Base-by-base conservation (phyloP, 805 yeast genomes). In the Metschnikowia proteae region DNA sequence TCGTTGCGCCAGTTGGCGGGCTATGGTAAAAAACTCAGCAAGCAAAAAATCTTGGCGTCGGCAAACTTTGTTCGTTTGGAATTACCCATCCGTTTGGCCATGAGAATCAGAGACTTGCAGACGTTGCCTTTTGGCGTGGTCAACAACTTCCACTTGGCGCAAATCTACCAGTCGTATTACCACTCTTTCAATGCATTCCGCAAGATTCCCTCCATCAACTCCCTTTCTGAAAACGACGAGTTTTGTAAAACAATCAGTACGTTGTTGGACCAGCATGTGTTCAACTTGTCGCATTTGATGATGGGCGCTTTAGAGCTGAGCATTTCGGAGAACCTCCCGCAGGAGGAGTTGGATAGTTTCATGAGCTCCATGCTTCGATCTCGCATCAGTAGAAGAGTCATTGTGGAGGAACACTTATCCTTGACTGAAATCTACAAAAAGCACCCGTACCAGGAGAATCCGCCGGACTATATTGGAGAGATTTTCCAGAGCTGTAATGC, bases 261-360 rank as follows among this genome's bases (percentile, higher is more conserved):
- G 30, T 78, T 90, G 53, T 70, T 92, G 56, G 89, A 85, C 64
- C 86, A 83, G 59, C 96, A 92, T 67, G 76, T 89, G 43, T 71
- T 85, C 47, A 87, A 89, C 53, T 73, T 92, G 51, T 94, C 97
- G 1, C 92, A 91, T 63, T 72, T 91, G 51, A 86, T 92, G 75
- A 87, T 90, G 90, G 98, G 98, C 1, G 89, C 96, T 1, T 70
- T 90, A 41, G 97, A 92, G 59, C 84, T 84, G 53, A 80, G 86
- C 10, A 81, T 84, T 33, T 62, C 84, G 42, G 65, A 74, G 45
- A 68, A 71, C 35, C 75, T 86, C 59, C 84, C 89, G 3, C 83
- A 80, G 49, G 66, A 72, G 1, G 71, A 83, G 40, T 67, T 92
- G 55, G 97, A 92, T 60, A 71, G 68, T 13, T 80, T 91, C 59